Percentiles rank a stretch among this genome's conserved stretches.
Evolutionary conservation across 1,284 basidiomycete genomes (phyloP).

Genomic region (Kwoniella shivajii): DNA sequence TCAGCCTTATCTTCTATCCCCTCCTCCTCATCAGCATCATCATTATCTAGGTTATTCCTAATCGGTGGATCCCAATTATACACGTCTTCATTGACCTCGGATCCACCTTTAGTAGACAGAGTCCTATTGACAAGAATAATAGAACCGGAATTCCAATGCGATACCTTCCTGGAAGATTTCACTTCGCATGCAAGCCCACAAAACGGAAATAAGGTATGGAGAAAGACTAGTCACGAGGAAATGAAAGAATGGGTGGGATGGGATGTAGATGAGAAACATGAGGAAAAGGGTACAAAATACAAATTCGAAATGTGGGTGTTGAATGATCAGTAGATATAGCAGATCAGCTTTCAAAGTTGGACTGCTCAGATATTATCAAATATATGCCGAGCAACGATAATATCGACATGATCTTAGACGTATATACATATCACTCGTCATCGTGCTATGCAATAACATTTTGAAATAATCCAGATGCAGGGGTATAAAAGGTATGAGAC

Average conservation of each 20-base stretch:
- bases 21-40: slow-evolving; percentile 15
- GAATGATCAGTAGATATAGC: slow-evolving; percentile 1
- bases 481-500: slow-evolving; percentile 5
- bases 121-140: slow-evolving; percentile 85
- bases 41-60: slow-evolving; percentile 63
- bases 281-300: slow-evolving; percentile 79
- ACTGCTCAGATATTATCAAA: too few relatives aligned
- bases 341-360: too few relatives aligned
- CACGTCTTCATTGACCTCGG: slow-evolving; percentile 63
- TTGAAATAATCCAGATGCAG: slow-evolving; percentile 1
- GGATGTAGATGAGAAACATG: slow-evolving; percentile 72
- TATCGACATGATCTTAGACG: too few relatives aligned
- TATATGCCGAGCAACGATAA: too few relatives aligned
- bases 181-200: slow-evolving; percentile 35
- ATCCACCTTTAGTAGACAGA: slow-evolving; percentile 64
- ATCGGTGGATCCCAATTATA: slow-evolving; percentile 91
- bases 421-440: too few relatives aligned
- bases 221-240: slow-evolving; percentile 62
- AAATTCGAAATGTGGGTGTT: slow-evolving; percentile 91
- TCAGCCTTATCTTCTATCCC: slow-evolving; percentile 34
- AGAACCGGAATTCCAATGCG: slow-evolving; percentile 72
- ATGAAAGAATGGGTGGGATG: slow-evolving; percentile 76
- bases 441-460: slow-evolving; percentile 7
- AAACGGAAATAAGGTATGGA: slow-evolving; percentile 59
- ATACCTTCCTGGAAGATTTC: slow-evolving; percentile 83